Conservation (phyloP, 2,329 filamentous ascomycete species). For the Gyromitra esculenta region DNA sequence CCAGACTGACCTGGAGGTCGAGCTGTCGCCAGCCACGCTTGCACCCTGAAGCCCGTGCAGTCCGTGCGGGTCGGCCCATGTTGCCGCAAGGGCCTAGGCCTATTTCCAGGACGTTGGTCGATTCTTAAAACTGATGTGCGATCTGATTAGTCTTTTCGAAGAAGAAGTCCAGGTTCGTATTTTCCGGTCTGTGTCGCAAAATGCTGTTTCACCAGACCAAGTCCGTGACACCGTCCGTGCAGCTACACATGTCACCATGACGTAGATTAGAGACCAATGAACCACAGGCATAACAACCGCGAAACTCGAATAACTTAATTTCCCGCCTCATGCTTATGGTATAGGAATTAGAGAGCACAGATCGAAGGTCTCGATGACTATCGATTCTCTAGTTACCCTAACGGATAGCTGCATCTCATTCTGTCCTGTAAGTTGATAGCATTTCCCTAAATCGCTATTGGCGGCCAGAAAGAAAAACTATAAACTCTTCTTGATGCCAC, state of each 20-base stretch:
- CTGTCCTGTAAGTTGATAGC: neutral
- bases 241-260: neutral
- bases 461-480: too few species aligned
- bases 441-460: neutral
- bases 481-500: neutral
- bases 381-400: neutral
- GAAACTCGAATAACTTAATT: neutral
- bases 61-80: slow-evolving; percentile 23
- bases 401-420: neutral
- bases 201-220: neutral
- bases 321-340: neutral
- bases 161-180: neutral
- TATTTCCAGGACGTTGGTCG: neutral
- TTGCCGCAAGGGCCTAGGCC: neutral
- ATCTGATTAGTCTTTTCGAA: neutral
- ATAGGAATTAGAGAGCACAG: neutral
- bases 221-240: neutral
- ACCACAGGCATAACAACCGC: neutral
- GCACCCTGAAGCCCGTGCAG: neutral
- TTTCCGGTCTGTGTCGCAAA: neutral
- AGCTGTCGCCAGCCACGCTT: slow-evolving; percentile 7
- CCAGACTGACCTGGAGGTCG: slow-evolving; percentile 2
- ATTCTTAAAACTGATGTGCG: neutral
- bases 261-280: neutral
- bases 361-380: neutral